Conservation (phyloP, 2,329 filamentous ascomycete genomes). For the Ophiocordyceps polyrhachis-furcata region DNA sequence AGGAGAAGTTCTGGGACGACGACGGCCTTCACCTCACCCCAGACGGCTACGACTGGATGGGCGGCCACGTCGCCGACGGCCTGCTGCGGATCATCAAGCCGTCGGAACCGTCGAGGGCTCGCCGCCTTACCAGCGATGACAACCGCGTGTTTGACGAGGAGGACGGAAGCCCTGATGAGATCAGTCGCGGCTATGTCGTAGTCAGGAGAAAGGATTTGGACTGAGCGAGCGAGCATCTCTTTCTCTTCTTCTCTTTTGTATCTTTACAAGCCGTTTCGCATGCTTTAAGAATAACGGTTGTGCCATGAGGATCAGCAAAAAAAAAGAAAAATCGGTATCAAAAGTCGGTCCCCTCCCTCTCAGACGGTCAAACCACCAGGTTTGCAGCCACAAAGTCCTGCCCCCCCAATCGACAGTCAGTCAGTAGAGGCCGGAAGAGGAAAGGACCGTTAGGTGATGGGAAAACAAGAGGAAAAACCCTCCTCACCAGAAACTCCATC, state of each 20-base stretch:
- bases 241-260: neutral
- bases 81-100: conserved; percentile 25
- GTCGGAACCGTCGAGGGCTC: conserved; percentile 3
- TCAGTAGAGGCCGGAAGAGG: neutral
- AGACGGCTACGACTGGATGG: conserved; percentile 44
- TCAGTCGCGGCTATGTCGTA: conserved; percentile 34
- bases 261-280: no score
- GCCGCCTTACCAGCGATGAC: no score
- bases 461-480: neutral
- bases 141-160: conserved; percentile 27
- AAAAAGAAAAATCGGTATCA: no score
- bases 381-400: conserved; percentile 39
- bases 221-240: conserved; percentile 10
- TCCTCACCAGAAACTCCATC: conserved; percentile 53
- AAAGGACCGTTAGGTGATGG: neutral
- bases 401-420: neutral
- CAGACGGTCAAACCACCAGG: conserved; percentile 18
- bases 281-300: no score
- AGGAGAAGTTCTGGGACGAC: conserved; percentile 37
- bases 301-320: no score
- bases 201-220: conserved; percentile 33
- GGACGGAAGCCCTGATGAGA: conserved; percentile 21
- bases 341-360: no score
- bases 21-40: conserved; percentile 40
- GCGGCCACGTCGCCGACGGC: conserved; percentile 32